Percentiles rank a stretch among this genome's conserved stretches.
These are phyloP conservation scores for Rachicladosporium sp. DNA, from an alignment of 2,329 filamentous ascomycete genomes.

Conservation along the genomic window DNA sequence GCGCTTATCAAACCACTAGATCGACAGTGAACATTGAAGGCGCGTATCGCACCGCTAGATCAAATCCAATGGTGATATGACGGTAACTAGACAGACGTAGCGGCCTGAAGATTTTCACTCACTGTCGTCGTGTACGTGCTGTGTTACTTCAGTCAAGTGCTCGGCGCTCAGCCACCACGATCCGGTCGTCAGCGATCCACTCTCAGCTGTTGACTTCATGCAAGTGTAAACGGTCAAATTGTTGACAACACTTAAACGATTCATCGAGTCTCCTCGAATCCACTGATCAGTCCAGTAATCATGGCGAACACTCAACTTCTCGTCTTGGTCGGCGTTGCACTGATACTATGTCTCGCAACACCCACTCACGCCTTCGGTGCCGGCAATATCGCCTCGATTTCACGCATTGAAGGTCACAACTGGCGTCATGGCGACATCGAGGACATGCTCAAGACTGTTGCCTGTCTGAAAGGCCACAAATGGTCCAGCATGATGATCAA, in stretches of 20 bases:
- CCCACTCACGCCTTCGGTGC: slow-evolving; percentile 32
- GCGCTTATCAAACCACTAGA: too few relatives aligned
- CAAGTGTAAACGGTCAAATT: neutral
- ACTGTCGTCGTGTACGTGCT: too few relatives aligned
- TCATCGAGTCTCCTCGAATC: too few relatives aligned
- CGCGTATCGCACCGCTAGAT: too few relatives aligned
- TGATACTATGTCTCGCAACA: slow-evolving; percentile 17
- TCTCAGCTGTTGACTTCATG: too few relatives aligned
- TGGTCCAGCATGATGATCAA: slow-evolving; percentile 61
- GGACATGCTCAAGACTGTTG: slow-evolving; percentile 37
- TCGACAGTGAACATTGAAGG: too few relatives aligned
- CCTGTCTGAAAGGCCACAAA: slow-evolving; percentile 52
- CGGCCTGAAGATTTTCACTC: too few relatives aligned
- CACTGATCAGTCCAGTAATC: neutral
- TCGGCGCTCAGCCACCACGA: too few relatives aligned
- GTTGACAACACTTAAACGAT: neutral
- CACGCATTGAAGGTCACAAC: slow-evolving; percentile 35
- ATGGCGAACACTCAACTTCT: slow-evolving; percentile 7
- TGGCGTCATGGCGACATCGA: slow-evolving; percentile 43
- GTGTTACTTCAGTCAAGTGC: too few relatives aligned
- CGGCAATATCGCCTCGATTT: slow-evolving; percentile 34
- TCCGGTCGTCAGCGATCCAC: too few relatives aligned
- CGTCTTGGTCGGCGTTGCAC: slow-evolving; percentile 16
- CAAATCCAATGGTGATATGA: too few relatives aligned
- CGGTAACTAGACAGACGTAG: too few relatives aligned